Conservation (phyloP, 2,329 filamentous ascomycete species). For the Chaetoscypha palmicola region DNA sequence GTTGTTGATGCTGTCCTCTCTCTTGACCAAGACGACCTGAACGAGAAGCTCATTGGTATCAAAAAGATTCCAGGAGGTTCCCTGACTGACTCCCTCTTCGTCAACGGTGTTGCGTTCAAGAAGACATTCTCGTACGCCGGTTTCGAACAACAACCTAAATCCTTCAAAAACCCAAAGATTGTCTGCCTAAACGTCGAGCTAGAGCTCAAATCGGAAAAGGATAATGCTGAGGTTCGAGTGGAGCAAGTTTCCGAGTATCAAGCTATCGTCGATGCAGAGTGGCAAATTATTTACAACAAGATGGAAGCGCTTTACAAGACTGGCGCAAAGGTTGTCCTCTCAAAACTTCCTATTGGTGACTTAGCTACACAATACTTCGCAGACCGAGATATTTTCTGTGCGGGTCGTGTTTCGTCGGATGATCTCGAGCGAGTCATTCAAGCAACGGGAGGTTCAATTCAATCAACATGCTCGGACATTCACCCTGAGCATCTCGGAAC, state of each 20-base stretch:
- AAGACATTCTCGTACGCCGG: slow-evolving; percentile 99
- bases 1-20: slow-evolving; percentile 94
- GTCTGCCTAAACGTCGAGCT: slow-evolving; percentile 97
- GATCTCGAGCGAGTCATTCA: slow-evolving; percentile 96
- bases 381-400: slow-evolving; percentile 96
- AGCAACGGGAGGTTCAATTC: slow-evolving; percentile 83
- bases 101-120: slow-evolving; percentile 98
- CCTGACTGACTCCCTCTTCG: slow-evolving; percentile 90
- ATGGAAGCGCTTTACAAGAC: slow-evolving; percentile 91
- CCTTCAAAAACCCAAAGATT: slow-evolving; percentile 89
- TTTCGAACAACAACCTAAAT: slow-evolving; percentile 98
- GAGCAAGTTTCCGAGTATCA: slow-evolving; percentile 99
- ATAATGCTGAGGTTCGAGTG: slow-evolving; percentile 96
- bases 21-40: slow-evolving; percentile 91
- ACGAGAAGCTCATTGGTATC: slow-evolving; percentile 95
- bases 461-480: slow-evolving; percentile 97
- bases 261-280: slow-evolving; percentile 97
- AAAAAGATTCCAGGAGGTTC: slow-evolving; percentile 98
- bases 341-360: slow-evolving; percentile 95
- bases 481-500: slow-evolving; percentile 80
- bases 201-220: slow-evolving; percentile 97
- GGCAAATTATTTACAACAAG: slow-evolving; percentile 99
- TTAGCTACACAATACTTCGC: slow-evolving; percentile 97
- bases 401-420: slow-evolving; percentile 81
- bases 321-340: slow-evolving; percentile 93